Conservation (phyloP, 129 eudicot species). For the Logfia minima region DNA sequence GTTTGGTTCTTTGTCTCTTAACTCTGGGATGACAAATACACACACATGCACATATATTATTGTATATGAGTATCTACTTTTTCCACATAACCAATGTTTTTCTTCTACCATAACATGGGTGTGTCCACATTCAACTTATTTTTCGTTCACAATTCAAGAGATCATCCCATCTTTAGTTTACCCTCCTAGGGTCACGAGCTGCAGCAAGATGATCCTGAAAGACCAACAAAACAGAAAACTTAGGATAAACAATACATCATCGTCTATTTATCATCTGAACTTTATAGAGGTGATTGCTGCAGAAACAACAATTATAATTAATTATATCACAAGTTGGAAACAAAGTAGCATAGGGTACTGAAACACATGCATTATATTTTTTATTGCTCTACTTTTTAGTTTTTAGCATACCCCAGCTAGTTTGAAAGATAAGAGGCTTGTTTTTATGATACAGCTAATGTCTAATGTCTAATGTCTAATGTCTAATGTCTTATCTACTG, state of each 20-base stretch:
- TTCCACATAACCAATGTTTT: not conserved
- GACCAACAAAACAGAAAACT: slow-evolving; percentile 16
- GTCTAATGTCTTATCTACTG: too few species aligned
- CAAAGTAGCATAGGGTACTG: too few species aligned
- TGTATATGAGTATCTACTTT: not conserved
- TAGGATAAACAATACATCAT: not conserved
- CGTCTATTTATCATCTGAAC: not conserved
- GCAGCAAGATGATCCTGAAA: slow-evolving; percentile 95
- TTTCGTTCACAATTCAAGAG: not conserved
- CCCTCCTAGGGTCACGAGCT: slow-evolving; percentile 83
- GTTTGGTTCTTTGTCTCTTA: not conserved
- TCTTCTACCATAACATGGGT: not conserved
- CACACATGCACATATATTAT: not conserved
- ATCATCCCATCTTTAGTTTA: slow-evolving; percentile 34
- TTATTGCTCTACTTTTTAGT: too few species aligned
- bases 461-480: too few species aligned
- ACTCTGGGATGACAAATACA: not conserved
- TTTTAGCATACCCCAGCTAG: too few species aligned
- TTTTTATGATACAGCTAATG: too few species aligned
- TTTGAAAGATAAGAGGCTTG: too few species aligned
- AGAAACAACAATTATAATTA: too few species aligned
- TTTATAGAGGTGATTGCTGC: too few species aligned
- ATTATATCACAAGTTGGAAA: too few species aligned
- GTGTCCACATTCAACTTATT: not conserved
- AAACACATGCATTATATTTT: too few species aligned